Conservation (phyloP, 2,329 filamentous ascomycete genomes). For the Cordyceps militaris region DNA sequence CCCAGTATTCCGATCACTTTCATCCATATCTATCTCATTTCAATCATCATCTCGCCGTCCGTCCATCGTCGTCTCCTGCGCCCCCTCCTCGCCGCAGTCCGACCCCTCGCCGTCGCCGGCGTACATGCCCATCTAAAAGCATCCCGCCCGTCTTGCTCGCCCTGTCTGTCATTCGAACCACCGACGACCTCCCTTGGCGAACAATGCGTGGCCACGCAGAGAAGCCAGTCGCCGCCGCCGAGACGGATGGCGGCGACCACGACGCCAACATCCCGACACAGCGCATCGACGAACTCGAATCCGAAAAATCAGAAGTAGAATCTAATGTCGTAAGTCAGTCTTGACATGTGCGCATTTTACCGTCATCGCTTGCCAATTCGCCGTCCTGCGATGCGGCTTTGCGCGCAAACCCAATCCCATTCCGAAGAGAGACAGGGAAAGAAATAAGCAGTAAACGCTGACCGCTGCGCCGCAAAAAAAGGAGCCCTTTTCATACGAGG, state of each 20-base stretch:
- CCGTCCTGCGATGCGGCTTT: background rate
- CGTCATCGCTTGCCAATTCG: background rate
- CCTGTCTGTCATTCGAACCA: constrained; percentile 1
- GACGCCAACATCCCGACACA: background rate
- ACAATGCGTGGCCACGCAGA: constrained; percentile 6
- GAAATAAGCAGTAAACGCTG: constrained; percentile 2
- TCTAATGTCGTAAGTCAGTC: constrained; percentile 6
- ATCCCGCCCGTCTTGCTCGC: background rate
- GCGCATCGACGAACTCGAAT: constrained; percentile 2
- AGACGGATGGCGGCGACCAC: background rate
- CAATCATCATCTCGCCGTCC: background rate
- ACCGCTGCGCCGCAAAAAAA: constrained; percentile 8
- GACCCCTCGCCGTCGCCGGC: background rate
- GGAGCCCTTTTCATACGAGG: constrained; percentile 33
- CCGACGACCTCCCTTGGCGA: constrained; percentile 3
- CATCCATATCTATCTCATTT: constrained; percentile 1
- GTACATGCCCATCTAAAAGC: background rate
- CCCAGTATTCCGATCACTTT: background rate
- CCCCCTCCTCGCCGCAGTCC: background rate
- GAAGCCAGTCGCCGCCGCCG: constrained; percentile 9
- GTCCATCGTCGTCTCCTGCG: background rate
- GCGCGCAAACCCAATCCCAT: background rate
- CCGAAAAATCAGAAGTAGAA: constrained; percentile 9
- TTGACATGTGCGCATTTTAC: background rate
- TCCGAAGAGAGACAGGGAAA: background rate